A percentile compares a stretch with the other conserved stretches of the same genome.
phyloP scores from a whole-genome alignment of 352 stramenopile species.

The Phytophthora multivora region DNA sequence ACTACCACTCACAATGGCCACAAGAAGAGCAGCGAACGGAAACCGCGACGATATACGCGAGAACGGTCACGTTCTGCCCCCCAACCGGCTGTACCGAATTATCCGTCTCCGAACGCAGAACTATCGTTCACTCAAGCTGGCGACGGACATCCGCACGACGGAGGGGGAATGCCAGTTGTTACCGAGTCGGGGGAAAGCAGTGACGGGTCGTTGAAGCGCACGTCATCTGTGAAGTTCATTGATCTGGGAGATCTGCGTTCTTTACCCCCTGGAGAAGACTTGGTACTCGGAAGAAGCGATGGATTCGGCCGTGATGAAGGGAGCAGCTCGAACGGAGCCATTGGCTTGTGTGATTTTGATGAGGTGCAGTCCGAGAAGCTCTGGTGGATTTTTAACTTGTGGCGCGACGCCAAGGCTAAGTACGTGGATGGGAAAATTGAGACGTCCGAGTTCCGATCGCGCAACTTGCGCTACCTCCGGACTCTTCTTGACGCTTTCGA shows the following conservation, averaged over 20 bases:
- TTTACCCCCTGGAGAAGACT: constrained; percentile 39
- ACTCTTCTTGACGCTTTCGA: constrained; percentile 79
- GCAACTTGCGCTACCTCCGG: constrained; percentile 73
- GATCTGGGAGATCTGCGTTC: constrained; percentile 64
- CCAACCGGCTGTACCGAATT: constrained; percentile 36
- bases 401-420: constrained; percentile 63
- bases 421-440: constrained; percentile 79
- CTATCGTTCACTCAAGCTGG: constrained; percentile 18
- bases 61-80: constrained; percentile 66
- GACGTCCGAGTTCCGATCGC: constrained; percentile 61
- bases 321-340: constrained; percentile 55
- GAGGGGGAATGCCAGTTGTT: constrained; percentile 24
- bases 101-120: constrained; percentile 14
- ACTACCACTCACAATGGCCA: constrained; percentile 3
- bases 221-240: constrained; percentile 52
- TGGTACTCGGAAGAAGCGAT: constrained; percentile 29
- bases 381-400: constrained; percentile 86
- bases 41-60: constrained; percentile 38
- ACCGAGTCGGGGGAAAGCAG: constrained; percentile 23
- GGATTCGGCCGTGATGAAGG: constrained; percentile 49
- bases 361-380: constrained; percentile 81
- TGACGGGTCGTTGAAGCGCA: constrained; percentile 34
- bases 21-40: constrained; percentile 38
- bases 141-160: constrained; percentile 17
- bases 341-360: constrained; percentile 80